A percentile compares a stretch with the other conserved stretches of the same genome.
Conservation (phyloP, 202 grass and related monocot genomes). For the Carex arenaria region DNA sequence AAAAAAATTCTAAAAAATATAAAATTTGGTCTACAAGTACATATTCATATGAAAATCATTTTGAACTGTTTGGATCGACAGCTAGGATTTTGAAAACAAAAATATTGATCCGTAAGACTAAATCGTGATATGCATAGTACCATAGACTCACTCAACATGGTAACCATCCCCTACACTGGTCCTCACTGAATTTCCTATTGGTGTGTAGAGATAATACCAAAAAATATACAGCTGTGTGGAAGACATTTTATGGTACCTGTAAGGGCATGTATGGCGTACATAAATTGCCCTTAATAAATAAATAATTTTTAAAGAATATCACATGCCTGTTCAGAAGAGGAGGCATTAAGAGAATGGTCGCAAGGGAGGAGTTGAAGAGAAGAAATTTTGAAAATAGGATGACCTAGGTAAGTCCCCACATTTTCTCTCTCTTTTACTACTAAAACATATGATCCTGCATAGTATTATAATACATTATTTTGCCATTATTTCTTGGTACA, state of each 20-base stretch:
- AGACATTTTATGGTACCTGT: not conserved
- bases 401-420: slow-evolving; percentile 74
- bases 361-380: slow-evolving; percentile 63
- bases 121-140: no score
- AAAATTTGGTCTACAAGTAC: no score
- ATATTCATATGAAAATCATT: no score
- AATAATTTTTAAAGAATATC: slow-evolving; percentile 25
- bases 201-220: not conserved
- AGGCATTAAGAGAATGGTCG: slow-evolving; percentile 42
- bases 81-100: no score
- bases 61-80: no score
- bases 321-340: slow-evolving; percentile 51
- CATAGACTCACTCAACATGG: no score
- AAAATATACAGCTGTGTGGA: not conserved
- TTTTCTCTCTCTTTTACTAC: slow-evolving; percentile 69
- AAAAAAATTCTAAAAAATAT: no score
- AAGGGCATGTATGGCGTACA: not conserved
- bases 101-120: no score
- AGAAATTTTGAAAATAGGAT: slow-evolving; percentile 76
- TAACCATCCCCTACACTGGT: no score
- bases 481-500: slow-evolving; percentile 4
- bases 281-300: slow-evolving; percentile 15
- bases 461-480: not conserved
- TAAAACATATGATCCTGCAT: slow-evolving; percentile 61
- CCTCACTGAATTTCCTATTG: not conserved